These are phyloP conservation scores for Endocladia muricata DNA, from an alignment of 31 red algal species.

Conservation along the genomic window DNA sequence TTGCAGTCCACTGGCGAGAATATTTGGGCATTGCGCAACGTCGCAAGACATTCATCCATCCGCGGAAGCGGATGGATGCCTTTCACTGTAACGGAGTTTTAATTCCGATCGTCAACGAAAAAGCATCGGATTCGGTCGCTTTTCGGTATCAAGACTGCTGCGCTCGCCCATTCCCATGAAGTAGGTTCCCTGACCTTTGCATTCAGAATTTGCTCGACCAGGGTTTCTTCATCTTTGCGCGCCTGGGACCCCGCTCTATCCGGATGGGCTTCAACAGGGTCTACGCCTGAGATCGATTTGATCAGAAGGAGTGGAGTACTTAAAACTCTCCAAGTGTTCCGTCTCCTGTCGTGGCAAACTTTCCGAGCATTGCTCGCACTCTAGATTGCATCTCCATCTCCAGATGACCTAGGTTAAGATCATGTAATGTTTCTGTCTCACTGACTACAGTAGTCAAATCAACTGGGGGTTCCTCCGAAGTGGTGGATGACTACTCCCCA, in stretches of 20 bases:
- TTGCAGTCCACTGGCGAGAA: conserved; percentile 33
- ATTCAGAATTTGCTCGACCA: background rate
- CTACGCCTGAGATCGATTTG: background rate
- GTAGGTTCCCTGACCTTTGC: conserved; percentile 9
- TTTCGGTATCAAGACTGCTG: conserved; percentile 2
- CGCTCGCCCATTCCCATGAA: background rate
- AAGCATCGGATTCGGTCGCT: background rate
- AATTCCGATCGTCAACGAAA: conserved; percentile 17
- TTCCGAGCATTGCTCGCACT: background rate
- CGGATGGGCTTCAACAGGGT: background rate
- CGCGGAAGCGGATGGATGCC: conserved; percentile 13
- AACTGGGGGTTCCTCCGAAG: background rate
- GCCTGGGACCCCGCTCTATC: background rate
- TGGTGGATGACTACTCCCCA: background rate
- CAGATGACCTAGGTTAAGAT: background rate
- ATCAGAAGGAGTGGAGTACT: background rate
- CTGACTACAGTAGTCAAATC: background rate
- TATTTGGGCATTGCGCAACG: conserved; percentile 19
- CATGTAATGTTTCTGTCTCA: background rate
- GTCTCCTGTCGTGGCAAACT: background rate
- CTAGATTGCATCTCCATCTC: background rate
- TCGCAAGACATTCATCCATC: conserved; percentile 22
- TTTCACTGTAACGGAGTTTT: conserved; percentile 10
- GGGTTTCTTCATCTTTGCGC: background rate
- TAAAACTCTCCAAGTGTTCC: background rate